A percentile compares a stretch with the other conserved stretches of the same genome.
phyloP scores from a whole-genome alignment of 2,329 filamentous ascomycete species.

The Tolypocladium endophyticum region DNA sequence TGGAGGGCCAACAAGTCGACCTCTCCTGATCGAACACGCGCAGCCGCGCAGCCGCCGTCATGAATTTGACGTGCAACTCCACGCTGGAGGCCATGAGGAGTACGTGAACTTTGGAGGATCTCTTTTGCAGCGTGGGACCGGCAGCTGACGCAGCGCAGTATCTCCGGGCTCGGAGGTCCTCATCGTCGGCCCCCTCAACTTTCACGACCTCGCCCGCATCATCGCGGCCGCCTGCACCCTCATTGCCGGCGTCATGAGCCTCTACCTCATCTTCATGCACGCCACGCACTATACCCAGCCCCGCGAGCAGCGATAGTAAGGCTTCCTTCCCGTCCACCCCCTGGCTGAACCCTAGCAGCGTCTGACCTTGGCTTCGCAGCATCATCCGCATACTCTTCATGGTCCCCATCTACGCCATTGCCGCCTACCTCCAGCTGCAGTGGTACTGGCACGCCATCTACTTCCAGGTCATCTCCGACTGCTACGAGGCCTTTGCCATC shows the following conservation, averaged over 20 bases:
- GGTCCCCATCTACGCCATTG: constrained; percentile 70
- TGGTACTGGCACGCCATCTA: constrained; percentile 74
- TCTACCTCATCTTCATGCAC: constrained; percentile 49
- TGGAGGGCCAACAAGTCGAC: neutral
- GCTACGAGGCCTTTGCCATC: constrained; percentile 84
- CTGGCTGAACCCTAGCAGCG: neutral
- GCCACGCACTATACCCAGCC: constrained; percentile 51
- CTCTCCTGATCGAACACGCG: neutral
- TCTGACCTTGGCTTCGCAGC: constrained; percentile 26
- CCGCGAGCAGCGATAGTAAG: constrained; percentile 46
- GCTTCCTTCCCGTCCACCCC: neutral
- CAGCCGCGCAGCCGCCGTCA: constrained; percentile 6
- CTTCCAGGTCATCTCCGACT: constrained; percentile 70
- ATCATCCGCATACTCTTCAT: constrained; percentile 85
- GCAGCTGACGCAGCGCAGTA: constrained; percentile 19
- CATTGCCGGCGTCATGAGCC: constrained; percentile 39
- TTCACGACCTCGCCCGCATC: constrained; percentile 43
- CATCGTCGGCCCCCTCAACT: constrained; percentile 38
- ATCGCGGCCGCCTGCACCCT: constrained; percentile 37
- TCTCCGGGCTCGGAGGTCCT: constrained; percentile 32
- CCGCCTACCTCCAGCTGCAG: constrained; percentile 62
- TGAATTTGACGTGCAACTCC: constrained; percentile 30
- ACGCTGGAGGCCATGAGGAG: constrained; percentile 33
- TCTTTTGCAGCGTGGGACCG: neutral
- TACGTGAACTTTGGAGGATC: constrained; percentile 11